A percentile compares a stretch with the other conserved stretches of the same genome.
These are phyloP conservation scores for Phaeosphaeriaceae sp. DNA, from an alignment of 2,329 filamentous ascomycete genomes.

Conservation along the genomic window DNA sequence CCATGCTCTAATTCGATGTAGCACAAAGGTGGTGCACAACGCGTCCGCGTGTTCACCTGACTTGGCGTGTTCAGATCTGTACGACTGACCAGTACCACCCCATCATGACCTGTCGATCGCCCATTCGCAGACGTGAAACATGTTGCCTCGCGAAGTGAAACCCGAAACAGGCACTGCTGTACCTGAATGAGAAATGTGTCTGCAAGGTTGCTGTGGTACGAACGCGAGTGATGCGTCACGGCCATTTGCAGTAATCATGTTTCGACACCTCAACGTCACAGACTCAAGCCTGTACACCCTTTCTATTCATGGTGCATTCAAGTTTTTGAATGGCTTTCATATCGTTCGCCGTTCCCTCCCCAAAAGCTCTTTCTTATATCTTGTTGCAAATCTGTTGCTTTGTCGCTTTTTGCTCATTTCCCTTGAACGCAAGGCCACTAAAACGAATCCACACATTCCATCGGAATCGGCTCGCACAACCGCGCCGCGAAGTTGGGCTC, in stretches of 20 bases:
- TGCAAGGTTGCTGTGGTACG: constrained; percentile 40
- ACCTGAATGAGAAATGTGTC: constrained; percentile 36
- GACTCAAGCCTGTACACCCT: not conserved
- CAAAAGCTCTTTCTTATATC: not conserved
- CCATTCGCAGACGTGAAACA: constrained; percentile 25
- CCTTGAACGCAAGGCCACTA: not conserved
- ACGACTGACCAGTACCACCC: constrained; percentile 7
- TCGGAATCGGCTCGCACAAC: not conserved
- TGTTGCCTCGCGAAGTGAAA: constrained; percentile 29
- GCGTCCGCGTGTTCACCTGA: constrained; percentile 32
- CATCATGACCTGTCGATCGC: constrained; percentile 2
- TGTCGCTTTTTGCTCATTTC: not conserved
- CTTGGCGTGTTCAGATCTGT: constrained; percentile 15
- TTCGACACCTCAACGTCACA: constrained; percentile 11
- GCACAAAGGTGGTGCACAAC: constrained; percentile 10
- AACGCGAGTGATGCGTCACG: constrained; percentile 7
- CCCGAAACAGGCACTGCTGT: constrained; percentile 30
- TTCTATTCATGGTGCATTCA: not conserved
- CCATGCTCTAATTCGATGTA: not conserved
- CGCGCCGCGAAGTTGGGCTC: constrained; percentile 2
- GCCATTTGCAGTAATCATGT: constrained; percentile 17
- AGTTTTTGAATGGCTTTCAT: not conserved
- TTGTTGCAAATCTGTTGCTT: not conserved
- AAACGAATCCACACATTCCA: constrained; percentile 4
- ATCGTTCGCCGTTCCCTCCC: not conserved